Conservation (phyloP, 306 rosid genomes). For the Cicer bijugum region DNA sequence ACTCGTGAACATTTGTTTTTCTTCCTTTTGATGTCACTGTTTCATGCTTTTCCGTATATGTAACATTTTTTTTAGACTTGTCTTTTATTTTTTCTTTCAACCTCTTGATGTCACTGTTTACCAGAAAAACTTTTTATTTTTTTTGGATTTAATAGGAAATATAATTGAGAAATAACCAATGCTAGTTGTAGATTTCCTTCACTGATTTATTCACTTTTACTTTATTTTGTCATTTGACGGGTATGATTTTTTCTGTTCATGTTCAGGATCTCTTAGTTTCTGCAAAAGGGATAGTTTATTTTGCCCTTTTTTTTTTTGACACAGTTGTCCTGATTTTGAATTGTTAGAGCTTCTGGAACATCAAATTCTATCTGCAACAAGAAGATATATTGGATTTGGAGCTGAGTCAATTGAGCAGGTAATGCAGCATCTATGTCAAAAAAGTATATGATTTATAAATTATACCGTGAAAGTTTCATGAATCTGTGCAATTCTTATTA, state of each 20-base stretch:
- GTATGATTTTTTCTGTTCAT: slow-evolving; percentile 33
- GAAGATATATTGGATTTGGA: slow-evolving; percentile 28
- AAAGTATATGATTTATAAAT: slow-evolving; percentile 16
- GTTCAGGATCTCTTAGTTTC: slow-evolving; percentile 45
- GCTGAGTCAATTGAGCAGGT: slow-evolving; percentile 48
- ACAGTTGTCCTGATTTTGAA: slow-evolving; percentile 44
- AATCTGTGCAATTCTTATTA: slow-evolving; percentile 31
- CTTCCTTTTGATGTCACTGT: slow-evolving; percentile 48
- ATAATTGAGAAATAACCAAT: slow-evolving; percentile 10
- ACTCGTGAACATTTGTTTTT: slow-evolving; percentile 42
- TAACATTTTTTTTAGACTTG: slow-evolving; percentile 9
- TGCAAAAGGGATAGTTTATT: background rate
- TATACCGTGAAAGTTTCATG: slow-evolving; percentile 25
- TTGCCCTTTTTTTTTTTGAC: background rate
- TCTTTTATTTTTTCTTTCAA: slow-evolving; percentile 25
- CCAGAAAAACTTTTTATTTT: background rate
- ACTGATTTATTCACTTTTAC: background rate
- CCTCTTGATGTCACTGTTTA: slow-evolving; percentile 43
- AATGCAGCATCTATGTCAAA: background rate
- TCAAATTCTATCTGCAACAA: slow-evolving; percentile 24
- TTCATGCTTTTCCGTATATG: slow-evolving; percentile 38
- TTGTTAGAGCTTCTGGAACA: slow-evolving; percentile 40
- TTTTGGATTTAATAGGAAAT: background rate
- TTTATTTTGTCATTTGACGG: slow-evolving; percentile 22
- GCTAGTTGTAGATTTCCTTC: slow-evolving; percentile 19